phyloP scores from a whole-genome alignment of 371 early-diverging fungal species.

The Rozella allomycis region DNA sequence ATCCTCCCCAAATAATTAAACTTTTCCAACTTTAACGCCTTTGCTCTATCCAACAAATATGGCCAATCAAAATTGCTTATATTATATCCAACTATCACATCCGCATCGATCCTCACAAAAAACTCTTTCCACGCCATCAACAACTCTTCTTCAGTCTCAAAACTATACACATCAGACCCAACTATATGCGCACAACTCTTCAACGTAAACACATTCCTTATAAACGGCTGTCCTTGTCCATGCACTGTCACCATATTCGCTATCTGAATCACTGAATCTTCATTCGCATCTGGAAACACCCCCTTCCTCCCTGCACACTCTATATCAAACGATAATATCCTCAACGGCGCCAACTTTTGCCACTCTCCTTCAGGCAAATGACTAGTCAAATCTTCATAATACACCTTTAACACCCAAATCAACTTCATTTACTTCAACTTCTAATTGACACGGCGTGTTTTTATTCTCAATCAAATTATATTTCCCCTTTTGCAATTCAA shows the following conservation, averaged over 20 bases:
- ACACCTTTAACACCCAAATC: too few species aligned
- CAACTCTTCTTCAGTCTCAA: conserved; percentile 62
- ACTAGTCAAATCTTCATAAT: conserved; percentile 44
- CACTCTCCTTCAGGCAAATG: conserved; percentile 76
- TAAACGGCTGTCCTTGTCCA: conserved; percentile 57
- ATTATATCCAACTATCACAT: conserved; percentile 98
- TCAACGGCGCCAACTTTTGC: conserved; percentile 82
- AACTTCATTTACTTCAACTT: too few species aligned
- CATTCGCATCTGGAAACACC: conserved; percentile 81
- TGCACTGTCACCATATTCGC: conserved; percentile 84
- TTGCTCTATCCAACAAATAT: conserved; percentile 86
- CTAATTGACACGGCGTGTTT: conserved; percentile 37
- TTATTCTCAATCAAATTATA: conserved; percentile 21
- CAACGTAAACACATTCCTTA: conserved; percentile 80
- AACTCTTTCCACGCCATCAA: conserved; percentile 68
- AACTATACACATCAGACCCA: conserved; percentile 69
- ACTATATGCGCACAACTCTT: conserved; percentile 77
- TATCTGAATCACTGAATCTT: conserved; percentile 99
- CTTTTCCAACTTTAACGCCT: conserved; percentile 38
- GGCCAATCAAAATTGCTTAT: conserved; percentile 95
- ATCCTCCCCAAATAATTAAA: conserved; percentile 81
- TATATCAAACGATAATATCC: conserved; percentile 96
- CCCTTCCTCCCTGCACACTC: conserved; percentile 94
- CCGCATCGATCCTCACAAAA: conserved; percentile 60
- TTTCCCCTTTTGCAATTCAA: conserved; percentile 53